Evolutionary conservation across 208 protist species (phyloP), one percentile per base, ranked within the genome.

Genomic region (Kentomonas sorsogonicus): DNA sequence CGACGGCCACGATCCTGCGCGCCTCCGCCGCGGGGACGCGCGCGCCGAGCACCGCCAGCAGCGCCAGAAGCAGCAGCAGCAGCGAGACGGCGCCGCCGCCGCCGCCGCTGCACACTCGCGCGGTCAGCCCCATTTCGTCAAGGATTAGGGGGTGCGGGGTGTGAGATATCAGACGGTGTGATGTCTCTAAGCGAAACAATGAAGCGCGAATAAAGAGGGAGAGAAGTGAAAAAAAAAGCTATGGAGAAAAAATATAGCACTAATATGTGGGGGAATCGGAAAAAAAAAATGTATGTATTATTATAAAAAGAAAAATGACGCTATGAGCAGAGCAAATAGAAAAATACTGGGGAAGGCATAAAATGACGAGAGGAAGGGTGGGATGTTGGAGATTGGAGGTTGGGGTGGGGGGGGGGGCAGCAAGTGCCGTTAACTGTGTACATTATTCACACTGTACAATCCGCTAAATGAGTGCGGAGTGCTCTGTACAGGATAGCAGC

Each of bases 1-100:
- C 85, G 23, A 92, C 65, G 0, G 83, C 84, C 7, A 92, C 76
- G 13, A 95, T 66, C 39, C 83, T 79, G 11, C 84, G 79, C 9
- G 77, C 79, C 4, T 72, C 63, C 15, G 18, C 41, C 36, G 26
- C 16, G 36, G 40, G 31, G 27, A 18, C n/a, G n/a, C 1, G 48
- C 16, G 4, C 25, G 40, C 43, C 20, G 6, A 60, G 23, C 10
- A 48, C 31, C 26, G 51, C 61, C 15, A 60, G 26, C 29, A 51
- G 18, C 7, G 36, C 30, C 0, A 0, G 22, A 16, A 60, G 57
- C 39, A 43, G n/a, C 62, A 68, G 20, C 47, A 16, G 30, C 39
- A 58, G 30, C 57, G 4, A 29, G 53, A 45, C 59, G 53, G 26
- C 39, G 36, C 22, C 39, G 44, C 25, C n/a, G n/a, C n/a, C n/a